These are phyloP conservation scores for Termitomyces bulborhizus DNA, from an alignment of 768 basidiomycete genomes.

Conservation along the genomic window DNA sequence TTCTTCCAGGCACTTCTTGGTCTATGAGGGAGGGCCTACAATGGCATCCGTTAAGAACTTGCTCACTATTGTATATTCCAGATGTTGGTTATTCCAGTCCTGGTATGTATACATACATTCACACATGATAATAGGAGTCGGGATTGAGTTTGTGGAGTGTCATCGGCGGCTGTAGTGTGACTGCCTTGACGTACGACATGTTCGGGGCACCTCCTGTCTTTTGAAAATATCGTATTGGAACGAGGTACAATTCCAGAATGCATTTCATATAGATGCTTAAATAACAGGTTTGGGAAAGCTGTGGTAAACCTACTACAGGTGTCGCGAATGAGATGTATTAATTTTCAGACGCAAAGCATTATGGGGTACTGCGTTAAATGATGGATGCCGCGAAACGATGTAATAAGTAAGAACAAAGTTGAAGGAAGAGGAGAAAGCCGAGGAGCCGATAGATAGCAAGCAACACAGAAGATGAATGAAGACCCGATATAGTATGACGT, in stretches of 20 bases:
- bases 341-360: conserved; percentile 12
- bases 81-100: conserved; percentile 41
- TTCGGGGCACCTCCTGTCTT: conserved; percentile 12
- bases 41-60: conserved; percentile 85
- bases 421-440: conserved; percentile 3
- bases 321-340: conserved; percentile 3
- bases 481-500: conserved; percentile 15
- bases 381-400: conserved; percentile 9
- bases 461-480: conserved; percentile 23
- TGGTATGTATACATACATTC: too few relatives aligned
- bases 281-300: neutral
- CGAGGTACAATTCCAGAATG: neutral
- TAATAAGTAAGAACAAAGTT: conserved; percentile 7
- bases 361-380: conserved; percentile 13
- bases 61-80: conserved; percentile 84
- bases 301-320: neutral
- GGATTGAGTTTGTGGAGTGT: too few relatives aligned
- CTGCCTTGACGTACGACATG: conserved; percentile 59
- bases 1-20: conserved; percentile 63
- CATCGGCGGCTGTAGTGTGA: too few relatives aligned
- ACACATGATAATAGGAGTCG: too few relatives aligned
- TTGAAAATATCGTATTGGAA: too few relatives aligned
- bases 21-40: conserved; percentile 89
- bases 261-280: neutral
- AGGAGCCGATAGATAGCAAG: conserved; percentile 32